These are phyloP conservation scores for Pugionium cornutum DNA, from an alignment of 345 rosid genomes.

Conservation along the genomic window DNA sequence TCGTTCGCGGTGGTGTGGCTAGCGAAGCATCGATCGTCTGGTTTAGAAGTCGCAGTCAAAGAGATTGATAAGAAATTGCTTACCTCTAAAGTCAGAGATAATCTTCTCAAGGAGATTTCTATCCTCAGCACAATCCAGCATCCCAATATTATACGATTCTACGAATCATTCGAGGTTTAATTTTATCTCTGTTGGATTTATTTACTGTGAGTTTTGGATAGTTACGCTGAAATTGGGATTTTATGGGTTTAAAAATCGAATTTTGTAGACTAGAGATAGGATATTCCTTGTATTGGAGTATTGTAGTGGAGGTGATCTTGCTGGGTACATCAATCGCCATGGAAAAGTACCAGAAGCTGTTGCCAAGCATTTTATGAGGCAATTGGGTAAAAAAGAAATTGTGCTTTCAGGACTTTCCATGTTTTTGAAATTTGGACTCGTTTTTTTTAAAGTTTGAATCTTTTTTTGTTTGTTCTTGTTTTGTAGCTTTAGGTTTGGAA, in stretches of 20 bases:
- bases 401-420: background rate
- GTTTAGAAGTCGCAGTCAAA: slow-evolving; percentile 63
- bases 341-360: slow-evolving; percentile 67
- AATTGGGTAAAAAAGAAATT: slow-evolving; percentile 50
- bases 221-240: background rate
- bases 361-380: slow-evolving; percentile 79
- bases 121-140: slow-evolving; percentile 76
- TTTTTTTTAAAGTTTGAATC: background rate
- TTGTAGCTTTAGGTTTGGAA: slow-evolving; percentile 78
- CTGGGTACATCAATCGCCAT: slow-evolving; percentile 58
- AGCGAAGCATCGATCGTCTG: slow-evolving; percentile 55
- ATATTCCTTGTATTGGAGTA: slow-evolving; percentile 77
- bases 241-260: background rate
- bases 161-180: slow-evolving; percentile 55
- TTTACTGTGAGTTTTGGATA: no score
- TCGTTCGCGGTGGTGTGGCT: slow-evolving; percentile 78
- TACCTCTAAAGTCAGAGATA: slow-evolving; percentile 63
- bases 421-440: no score
- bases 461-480: slow-evolving; percentile 11
- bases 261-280: slow-evolving; percentile 59
- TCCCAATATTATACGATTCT: slow-evolving; percentile 59
- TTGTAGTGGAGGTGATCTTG: slow-evolving; percentile 87
- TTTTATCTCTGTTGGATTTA: no score
- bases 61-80: slow-evolving; percentile 74
- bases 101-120: slow-evolving; percentile 69